Conservation (phyloP, 495 filamentous ascomycete genomes). For the Daldinia grandis region DNA sequence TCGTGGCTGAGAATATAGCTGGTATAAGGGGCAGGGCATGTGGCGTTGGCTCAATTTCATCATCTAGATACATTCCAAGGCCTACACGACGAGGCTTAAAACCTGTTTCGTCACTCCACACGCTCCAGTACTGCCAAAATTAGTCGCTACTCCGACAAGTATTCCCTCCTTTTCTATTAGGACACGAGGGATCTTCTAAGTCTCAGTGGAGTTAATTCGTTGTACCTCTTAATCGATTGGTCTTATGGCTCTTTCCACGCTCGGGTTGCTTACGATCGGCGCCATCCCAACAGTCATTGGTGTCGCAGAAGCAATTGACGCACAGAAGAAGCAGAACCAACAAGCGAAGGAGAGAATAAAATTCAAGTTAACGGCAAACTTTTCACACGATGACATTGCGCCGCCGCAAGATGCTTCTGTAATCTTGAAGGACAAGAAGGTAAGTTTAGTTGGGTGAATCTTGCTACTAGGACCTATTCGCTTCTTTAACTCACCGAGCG, state of each 20-base stretch:
- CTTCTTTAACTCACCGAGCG: background rate
- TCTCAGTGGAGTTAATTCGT: constrained; percentile 10
- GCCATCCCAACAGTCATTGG: constrained; percentile 61
- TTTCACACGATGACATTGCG: constrained; percentile 51
- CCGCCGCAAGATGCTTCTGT: constrained; percentile 49
- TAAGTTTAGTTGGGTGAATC: constrained; percentile 34
- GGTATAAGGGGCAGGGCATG: constrained; percentile 4
- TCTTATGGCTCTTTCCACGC: constrained; percentile 45
- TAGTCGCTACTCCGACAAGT: constrained; percentile 13
- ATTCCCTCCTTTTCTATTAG: constrained; percentile 5
- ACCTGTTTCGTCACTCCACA: constrained; percentile 34
- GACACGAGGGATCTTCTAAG: constrained; percentile 30
- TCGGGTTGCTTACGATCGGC: constrained; percentile 57
- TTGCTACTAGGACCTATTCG: background rate
- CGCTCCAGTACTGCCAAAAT: constrained; percentile 4
- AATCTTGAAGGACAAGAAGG: constrained; percentile 56
- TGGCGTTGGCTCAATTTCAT: constrained; percentile 26
- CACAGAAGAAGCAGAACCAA: constrained; percentile 59
- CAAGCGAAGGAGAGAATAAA: constrained; percentile 61
- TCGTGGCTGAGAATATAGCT: constrained; percentile 23
- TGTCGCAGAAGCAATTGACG: constrained; percentile 59
- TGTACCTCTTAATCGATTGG: constrained; percentile 23
- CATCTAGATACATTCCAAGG: constrained; percentile 10
- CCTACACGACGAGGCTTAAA: constrained; percentile 31
- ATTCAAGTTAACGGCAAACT: constrained; percentile 56